A percentile compares a stretch with the other conserved stretches of the same genome.
These are phyloP conservation scores for Sordariomycetes sp. DNA, from an alignment of 2,329 filamentous ascomycete species.

Conservation along the genomic window DNA sequence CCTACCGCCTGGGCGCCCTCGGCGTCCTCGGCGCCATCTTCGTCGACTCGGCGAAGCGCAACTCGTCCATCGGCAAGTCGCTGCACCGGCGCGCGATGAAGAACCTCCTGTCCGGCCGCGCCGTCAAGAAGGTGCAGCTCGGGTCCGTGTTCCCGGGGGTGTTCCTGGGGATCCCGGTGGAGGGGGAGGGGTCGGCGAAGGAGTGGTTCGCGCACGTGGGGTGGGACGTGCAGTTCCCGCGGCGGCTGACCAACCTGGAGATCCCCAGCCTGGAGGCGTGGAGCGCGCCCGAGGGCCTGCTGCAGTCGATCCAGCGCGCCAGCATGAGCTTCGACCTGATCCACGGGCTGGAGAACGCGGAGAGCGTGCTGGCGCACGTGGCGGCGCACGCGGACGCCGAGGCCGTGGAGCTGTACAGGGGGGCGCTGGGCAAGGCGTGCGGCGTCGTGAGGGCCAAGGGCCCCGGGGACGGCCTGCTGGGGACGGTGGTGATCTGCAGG, in stretches of 20 bases:
- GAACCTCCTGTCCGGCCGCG: conserved; percentile 56
- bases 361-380: conserved; percentile 64
- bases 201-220: conserved; percentile 87
- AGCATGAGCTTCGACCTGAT: conserved; percentile 76
- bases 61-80: conserved; percentile 82
- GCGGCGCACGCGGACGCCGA: conserved; percentile 65
- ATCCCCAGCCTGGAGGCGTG: conserved; percentile 64
- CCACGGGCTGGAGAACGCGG: conserved; percentile 66
- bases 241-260: conserved; percentile 54
- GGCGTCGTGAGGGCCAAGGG: conserved; percentile 77
- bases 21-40: conserved; percentile 80
- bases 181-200: conserved; percentile 35
- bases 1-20: conserved; percentile 63
- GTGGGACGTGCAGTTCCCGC: conserved; percentile 63
- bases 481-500: conserved; percentile 71
- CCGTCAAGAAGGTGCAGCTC: conserved; percentile 70
- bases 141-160: conserved; percentile 75
- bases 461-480: conserved; percentile 55
- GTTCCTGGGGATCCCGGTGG: conserved; percentile 69
- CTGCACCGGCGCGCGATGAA: conserved; percentile 79
- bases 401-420: conserved; percentile 67
- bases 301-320: conserved; percentile 60
- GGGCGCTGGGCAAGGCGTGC: conserved; percentile 63
- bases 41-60: conserved; percentile 77
- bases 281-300: conserved; percentile 66